phyloP scores from a whole-genome alignment of 1,139 yeast species.

The Geotrichum aggregatum region DNA sequence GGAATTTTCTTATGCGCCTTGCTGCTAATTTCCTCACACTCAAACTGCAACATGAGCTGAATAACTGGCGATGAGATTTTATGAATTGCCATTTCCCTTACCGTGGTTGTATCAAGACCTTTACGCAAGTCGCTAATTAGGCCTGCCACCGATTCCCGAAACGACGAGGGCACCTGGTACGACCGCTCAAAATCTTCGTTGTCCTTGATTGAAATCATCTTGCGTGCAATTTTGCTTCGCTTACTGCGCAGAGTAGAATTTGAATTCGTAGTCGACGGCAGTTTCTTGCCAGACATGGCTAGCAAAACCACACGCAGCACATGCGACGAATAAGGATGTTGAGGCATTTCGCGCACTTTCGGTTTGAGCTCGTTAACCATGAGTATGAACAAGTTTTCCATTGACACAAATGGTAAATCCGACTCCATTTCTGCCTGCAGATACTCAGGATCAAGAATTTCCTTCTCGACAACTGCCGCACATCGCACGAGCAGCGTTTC shows the following conservation, averaged over 20 bases:
- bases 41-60: conserved; percentile 75
- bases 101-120: conserved; percentile 43
- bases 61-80: conserved; percentile 83
- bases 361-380: conserved; percentile 68
- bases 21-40: conserved; percentile 64
- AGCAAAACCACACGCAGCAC: conserved; percentile 69
- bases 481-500: conserved; percentile 77
- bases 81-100: conserved; percentile 73
- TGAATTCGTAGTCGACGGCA: conserved; percentile 71
- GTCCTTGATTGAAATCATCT: conserved; percentile 85
- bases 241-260: conserved; percentile 72
- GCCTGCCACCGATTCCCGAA: conserved; percentile 46
- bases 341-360: conserved; percentile 53
- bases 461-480: conserved; percentile 75
- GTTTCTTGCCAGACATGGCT: conserved; percentile 68
- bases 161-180: conserved; percentile 69
- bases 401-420: conserved; percentile 10
- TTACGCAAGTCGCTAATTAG: conserved; percentile 37
- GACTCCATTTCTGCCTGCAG: conserved; percentile 12
- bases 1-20: conserved; percentile 38
- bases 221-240: conserved; percentile 83
- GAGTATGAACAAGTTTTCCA: conserved; percentile 56
- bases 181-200: conserved; percentile 42
- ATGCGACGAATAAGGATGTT: conserved; percentile 84
- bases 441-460: conserved; percentile 41